Conservation (phyloP, 768 basidiomycete genomes). For the Boletus pseudo-olivaceus region DNA sequence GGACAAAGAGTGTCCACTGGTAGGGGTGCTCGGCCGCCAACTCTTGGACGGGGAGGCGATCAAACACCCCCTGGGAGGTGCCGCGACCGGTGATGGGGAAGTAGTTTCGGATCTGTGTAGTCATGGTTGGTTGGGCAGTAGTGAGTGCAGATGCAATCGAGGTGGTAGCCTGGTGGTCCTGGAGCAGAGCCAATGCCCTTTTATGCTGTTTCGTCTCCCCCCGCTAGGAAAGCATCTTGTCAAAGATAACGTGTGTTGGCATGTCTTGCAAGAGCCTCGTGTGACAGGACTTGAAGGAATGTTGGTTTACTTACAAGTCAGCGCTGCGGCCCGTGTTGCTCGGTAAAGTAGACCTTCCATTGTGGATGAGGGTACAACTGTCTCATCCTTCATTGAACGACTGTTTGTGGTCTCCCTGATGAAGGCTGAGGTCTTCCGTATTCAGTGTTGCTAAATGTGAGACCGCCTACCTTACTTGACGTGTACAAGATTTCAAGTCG, state of each 20-base stretch:
- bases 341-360: not conserved
- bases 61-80: conserved; percentile 11
- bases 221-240: not conserved
- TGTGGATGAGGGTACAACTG: not conserved
- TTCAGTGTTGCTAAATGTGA: not conserved
- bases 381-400: not conserved
- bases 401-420: not conserved
- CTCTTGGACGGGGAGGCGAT: conserved; percentile 24
- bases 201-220: conserved; percentile 1
- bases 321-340: not conserved
- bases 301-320: not conserved
- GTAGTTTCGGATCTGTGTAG: conserved; percentile 1
- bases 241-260: not conserved
- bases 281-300: not conserved
- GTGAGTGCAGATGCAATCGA: not conserved
- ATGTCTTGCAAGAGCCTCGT: not conserved
- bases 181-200: not conserved
- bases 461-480: not conserved
- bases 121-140: not conserved
- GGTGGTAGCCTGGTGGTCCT: not conserved
- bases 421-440: not conserved
- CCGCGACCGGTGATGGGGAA: conserved; percentile 22
- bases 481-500: not conserved
- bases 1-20: conserved; percentile 28
- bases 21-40: conserved; percentile 16